Conservation (phyloP, 2,329 filamentous ascomycete species). For the Alternaria panax region DNA sequence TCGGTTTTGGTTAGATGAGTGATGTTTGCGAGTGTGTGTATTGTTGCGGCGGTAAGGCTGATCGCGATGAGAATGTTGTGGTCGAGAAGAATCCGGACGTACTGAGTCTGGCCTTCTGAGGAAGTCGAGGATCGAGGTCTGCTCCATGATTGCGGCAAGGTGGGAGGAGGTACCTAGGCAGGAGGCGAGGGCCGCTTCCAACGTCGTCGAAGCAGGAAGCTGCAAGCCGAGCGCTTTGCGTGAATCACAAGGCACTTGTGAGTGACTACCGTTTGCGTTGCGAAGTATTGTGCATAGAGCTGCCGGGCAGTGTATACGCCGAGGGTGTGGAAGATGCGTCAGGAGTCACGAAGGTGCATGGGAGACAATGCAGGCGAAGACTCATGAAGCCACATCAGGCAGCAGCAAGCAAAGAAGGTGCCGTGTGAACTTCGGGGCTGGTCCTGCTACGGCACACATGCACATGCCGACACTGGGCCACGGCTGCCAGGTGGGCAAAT, state of each 20-base stretch:
- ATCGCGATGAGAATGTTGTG: constrained; percentile 20
- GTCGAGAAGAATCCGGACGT: constrained; percentile 9
- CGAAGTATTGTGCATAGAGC: neutral
- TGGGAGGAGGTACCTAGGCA: too few species aligned
- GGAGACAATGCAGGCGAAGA: neutral
- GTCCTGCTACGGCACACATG: neutral
- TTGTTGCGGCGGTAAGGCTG: constrained; percentile 25
- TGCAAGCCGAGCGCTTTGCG: neutral
- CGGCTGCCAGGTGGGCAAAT: neutral
- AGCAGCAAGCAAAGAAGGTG: constrained; percentile 16
- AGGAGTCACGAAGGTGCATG: neutral
- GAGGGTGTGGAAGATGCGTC: neutral
- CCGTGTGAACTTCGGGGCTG: constrained; percentile 1
- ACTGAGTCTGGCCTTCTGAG: constrained; percentile 17
- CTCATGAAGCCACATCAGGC: constrained; percentile 15
- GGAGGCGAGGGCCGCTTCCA: too few species aligned
- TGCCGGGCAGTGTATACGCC: neutral
- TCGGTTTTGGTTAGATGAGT: constrained; percentile 10
- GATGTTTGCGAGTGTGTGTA: constrained; percentile 3
- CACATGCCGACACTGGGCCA: neutral
- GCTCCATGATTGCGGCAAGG: constrained; percentile 24
- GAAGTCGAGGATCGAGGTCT: constrained; percentile 34
- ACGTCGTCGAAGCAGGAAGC: neutral
- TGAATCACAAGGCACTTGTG: neutral
- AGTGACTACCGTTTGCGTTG: neutral